These are phyloP conservation scores for Neovahlkampfia damariscottae DNA, from an alignment of 78 protist genomes.

Conservation along the genomic window DNA sequence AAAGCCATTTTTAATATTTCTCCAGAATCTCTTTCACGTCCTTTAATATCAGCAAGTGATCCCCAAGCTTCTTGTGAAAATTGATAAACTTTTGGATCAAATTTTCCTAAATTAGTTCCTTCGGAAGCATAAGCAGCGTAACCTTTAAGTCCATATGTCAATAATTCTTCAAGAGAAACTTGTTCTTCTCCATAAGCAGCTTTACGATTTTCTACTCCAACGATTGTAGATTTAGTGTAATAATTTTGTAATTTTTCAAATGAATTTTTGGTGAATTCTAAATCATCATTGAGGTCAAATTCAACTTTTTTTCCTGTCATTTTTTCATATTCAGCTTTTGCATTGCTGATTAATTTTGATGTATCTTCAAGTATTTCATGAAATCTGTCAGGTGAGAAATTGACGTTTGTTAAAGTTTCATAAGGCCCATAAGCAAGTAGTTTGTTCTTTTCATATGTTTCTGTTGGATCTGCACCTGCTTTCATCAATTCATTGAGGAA, in stretches of 20 bases:
- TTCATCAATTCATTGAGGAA: no score
- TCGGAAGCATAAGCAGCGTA: slow-evolving; percentile 52
- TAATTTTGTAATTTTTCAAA: background rate
- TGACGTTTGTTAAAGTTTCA: slow-evolving; percentile 68
- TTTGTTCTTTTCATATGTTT: background rate
- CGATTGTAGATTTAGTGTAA: background rate
- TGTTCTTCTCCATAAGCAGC: background rate
- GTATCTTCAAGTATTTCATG: background rate
- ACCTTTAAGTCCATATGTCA: slow-evolving; percentile 62
- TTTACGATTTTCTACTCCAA: background rate
- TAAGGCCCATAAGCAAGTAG: slow-evolving; percentile 22
- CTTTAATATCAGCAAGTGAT: background rate
- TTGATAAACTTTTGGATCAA: background rate
- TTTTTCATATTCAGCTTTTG: background rate
- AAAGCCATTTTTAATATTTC: slow-evolving; percentile 18
- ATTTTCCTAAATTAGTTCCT: background rate
- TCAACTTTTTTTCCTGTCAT: background rate
- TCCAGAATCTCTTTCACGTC: background rate
- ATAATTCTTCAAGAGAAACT: slow-evolving; percentile 26
- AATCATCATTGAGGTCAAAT: background rate
- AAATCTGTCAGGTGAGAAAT: slow-evolving; percentile 36
- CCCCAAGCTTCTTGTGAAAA: slow-evolving; percentile 5
- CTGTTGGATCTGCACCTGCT: slow-evolving; percentile 6
- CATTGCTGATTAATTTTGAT: background rate
- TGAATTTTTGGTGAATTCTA: background rate